Percentiles rank a stretch among this genome's conserved stretches.
Conservation (phyloP, 129 eudicot genomes). For the Flaveria ramosissima region DNA sequence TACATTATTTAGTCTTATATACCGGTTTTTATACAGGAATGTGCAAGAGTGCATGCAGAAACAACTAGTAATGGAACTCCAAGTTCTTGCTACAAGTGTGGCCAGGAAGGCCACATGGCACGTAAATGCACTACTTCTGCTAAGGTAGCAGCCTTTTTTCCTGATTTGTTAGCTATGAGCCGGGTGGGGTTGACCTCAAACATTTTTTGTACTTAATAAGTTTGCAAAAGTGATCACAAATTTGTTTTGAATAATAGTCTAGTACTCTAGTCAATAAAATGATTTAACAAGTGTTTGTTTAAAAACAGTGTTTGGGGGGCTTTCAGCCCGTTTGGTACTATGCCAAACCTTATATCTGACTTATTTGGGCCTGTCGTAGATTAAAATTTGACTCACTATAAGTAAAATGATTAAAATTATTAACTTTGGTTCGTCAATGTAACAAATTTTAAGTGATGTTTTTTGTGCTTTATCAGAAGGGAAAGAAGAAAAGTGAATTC, state of each 20-base stretch:
- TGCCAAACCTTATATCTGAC: not conserved
- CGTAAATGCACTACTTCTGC: conserved; percentile 72
- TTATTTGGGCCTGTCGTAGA: not conserved
- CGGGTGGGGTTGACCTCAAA: not conserved
- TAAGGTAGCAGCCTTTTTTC: conserved; percentile 38
- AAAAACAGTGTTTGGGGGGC: not conserved
- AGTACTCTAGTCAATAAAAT: not conserved
- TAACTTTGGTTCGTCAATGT: not conserved
- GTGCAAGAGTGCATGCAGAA: conserved; percentile 50
- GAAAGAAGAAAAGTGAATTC: conserved; percentile 52
- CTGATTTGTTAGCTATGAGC: not conserved
- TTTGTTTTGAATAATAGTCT: no score
- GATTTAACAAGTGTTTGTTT: not conserved
- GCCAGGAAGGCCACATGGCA: conserved; percentile 75
- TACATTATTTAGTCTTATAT: conserved; percentile 2
- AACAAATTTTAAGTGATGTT: not conserved
- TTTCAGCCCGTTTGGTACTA: not conserved
- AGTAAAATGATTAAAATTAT: not conserved
- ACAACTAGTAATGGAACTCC: conserved; percentile 44
- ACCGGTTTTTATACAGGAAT: conserved; percentile 47
- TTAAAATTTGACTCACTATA: not conserved
- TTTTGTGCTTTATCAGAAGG: conserved; percentile 41
- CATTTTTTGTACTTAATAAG: not conserved
- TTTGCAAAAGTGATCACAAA: not conserved
- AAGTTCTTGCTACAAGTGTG: conserved; percentile 75